A percentile compares a stretch with the other conserved stretches of the same genome.
phyloP scores from a whole-genome alignment of 2,329 filamentous ascomycete genomes.

The Arthrobotrys entomopaga region DNA sequence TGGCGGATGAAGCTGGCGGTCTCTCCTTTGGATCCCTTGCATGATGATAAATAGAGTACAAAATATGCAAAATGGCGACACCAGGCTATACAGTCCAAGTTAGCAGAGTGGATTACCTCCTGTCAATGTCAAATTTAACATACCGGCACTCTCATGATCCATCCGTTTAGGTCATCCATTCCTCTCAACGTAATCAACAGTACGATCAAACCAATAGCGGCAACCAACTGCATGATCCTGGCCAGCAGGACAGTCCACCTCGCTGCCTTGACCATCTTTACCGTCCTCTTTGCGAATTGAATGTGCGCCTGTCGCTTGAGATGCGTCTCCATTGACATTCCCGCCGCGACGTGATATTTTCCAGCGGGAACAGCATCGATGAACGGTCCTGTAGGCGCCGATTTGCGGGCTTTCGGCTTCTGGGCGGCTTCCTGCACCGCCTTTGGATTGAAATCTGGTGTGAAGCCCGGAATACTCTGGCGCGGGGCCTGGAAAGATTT shows the following conservation, averaged over 20 bases:
- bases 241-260: constrained; percentile 71
- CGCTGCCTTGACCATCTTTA: constrained; percentile 35
- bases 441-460: constrained; percentile 51
- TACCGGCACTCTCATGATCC: constrained; percentile 82
- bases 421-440: constrained; percentile 45
- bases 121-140: constrained; percentile 60
- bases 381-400: constrained; percentile 36
- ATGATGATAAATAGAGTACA: constrained; percentile 85
- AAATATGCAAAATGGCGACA: constrained; percentile 75
- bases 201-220: constrained; percentile 75
- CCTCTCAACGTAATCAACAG: constrained; percentile 80
- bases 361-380: constrained; percentile 45
- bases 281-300: constrained; percentile 35
- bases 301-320: constrained; percentile 50
- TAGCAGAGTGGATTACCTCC: neutral
- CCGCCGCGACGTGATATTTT: constrained; percentile 41
- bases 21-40: constrained; percentile 75
- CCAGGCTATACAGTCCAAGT: constrained; percentile 70
- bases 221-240: constrained; percentile 74
- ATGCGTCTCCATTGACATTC: constrained; percentile 52
- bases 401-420: constrained; percentile 27
- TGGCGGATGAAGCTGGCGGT: constrained; percentile 81
- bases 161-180: constrained; percentile 72
- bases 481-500: constrained; percentile 28
- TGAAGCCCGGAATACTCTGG: constrained; percentile 25